A percentile compares a stretch with the other conserved stretches of the same genome.
phyloP scores from a whole-genome alignment of 352 stramenopile species.

The Aphanomyces euteiches region DNA sequence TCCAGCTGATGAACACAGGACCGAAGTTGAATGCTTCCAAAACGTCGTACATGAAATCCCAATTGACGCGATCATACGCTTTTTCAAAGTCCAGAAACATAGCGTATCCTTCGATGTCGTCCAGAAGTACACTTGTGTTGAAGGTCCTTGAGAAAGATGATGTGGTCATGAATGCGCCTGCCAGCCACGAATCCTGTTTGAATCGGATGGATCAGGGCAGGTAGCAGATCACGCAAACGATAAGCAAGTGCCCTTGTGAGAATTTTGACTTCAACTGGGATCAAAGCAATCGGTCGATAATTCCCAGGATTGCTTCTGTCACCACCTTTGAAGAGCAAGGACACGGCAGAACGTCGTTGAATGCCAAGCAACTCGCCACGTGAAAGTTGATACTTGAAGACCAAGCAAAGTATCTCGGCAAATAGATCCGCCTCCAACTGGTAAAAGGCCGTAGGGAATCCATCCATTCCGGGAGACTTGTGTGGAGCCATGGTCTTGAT shows the following conservation, averaged over 20 bases:
- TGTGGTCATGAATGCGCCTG: slow-evolving; percentile 32
- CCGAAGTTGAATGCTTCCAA: too few species aligned
- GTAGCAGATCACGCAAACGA: not conserved
- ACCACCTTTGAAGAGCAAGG: slow-evolving; percentile 32
- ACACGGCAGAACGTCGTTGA: slow-evolving; percentile 31
- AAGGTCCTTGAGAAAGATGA: slow-evolving; percentile 31
- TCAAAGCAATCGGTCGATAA: slow-evolving; percentile 35
- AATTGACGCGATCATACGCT: too few species aligned
- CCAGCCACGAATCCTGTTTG: slow-evolving; percentile 32
- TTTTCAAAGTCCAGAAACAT: slow-evolving; percentile 33
- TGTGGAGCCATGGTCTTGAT: slow-evolving; percentile 12
- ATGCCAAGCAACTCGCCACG: slow-evolving; percentile 30
- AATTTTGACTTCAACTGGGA: slow-evolving; percentile 36
- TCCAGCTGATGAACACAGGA: too few species aligned
- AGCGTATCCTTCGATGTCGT: slow-evolving; percentile 21
- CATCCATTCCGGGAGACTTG: slow-evolving; percentile 28
- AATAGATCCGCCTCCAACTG: slow-evolving; percentile 32
- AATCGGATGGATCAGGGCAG: slow-evolving; percentile 29
- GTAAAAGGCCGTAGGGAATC: slow-evolving; percentile 33
- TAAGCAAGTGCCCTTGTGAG: slow-evolving; percentile 23
- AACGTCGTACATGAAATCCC: too few species aligned
- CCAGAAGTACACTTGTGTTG: slow-evolving; percentile 29
- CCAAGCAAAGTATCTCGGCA: slow-evolving; percentile 30
- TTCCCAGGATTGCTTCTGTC: slow-evolving; percentile 27
- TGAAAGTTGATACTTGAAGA: slow-evolving; percentile 32